Percentiles rank a stretch among this genome's conserved stretches.
Evolutionary conservation across 177 flowering plant species (phyloP).

Genomic region (Vitis hybrid): DNA sequence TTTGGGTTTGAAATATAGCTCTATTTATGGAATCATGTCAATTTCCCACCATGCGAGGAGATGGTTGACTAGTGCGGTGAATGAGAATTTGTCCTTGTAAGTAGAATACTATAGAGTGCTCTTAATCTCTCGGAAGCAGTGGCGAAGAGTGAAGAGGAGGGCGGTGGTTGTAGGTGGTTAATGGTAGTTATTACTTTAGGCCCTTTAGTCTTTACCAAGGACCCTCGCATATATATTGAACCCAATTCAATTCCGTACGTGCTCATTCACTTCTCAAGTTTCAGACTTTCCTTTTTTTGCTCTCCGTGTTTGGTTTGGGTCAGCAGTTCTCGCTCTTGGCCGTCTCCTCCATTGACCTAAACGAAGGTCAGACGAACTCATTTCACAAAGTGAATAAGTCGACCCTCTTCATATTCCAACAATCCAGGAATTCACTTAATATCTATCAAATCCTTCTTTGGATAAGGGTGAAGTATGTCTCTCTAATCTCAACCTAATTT

Average conservation of each 20-base stretch:
- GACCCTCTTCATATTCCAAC: constrained; percentile 4
- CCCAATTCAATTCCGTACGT: constrained; percentile 1
- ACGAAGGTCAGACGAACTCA: not conserved
- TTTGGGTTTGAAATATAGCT: too few relatives aligned
- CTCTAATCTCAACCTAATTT: constrained; percentile 14
- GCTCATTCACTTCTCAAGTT: not conserved
- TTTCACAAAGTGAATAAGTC: constrained; percentile 5
- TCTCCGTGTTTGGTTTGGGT: not conserved
- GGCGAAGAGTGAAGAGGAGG: not conserved
- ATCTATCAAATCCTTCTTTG: constrained; percentile 4
- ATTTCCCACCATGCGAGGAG: too few relatives aligned
- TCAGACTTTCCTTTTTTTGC: too few relatives aligned
- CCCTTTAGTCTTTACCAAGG: not conserved
- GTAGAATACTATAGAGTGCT: not conserved
- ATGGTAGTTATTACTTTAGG: constrained; percentile 18
- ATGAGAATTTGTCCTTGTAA: constrained; percentile 3
- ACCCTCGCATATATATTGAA: not conserved
- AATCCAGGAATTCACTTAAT: constrained; percentile 5
- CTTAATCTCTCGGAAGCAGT: not conserved
- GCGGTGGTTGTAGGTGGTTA: constrained; percentile 12
- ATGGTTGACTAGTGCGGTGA: too few relatives aligned
- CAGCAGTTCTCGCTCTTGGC: constrained; percentile 3
- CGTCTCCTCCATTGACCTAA: not conserved
- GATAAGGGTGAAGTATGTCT: constrained; percentile 5
- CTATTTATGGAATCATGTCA: too few relatives aligned